phyloP scores from a whole-genome alignment of 169 alveolate species.

The Miamiensis avidus region DNA sequence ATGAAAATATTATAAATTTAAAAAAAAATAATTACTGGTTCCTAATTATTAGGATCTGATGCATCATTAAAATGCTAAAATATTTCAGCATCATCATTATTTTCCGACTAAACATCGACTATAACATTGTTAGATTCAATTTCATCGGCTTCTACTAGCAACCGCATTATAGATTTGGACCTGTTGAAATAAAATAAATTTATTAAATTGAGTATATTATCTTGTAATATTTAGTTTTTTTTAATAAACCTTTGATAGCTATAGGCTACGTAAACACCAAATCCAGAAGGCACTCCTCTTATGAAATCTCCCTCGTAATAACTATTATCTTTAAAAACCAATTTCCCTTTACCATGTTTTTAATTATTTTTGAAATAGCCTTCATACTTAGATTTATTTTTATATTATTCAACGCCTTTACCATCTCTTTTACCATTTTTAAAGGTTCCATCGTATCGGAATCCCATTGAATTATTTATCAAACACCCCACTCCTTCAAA shows the following conservation, averaged over 20 bases:
- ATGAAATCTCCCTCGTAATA: constrained; percentile 67
- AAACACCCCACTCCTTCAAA: constrained; percentile 24
- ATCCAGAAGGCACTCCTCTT: constrained; percentile 40
- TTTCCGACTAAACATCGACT: too few species aligned
- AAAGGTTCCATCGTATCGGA: constrained; percentile 22
- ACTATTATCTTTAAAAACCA: constrained; percentile 52
- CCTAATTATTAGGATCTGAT: not conserved
- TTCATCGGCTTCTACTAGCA: too few species aligned
- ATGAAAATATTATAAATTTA: too few species aligned
- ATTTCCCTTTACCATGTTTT: constrained; percentile 75
- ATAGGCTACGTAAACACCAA: constrained; percentile 24
- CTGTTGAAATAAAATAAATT: too few species aligned
- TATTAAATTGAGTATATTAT: too few species aligned
- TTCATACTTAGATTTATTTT: constrained; percentile 47
- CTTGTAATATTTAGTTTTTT: too few species aligned
- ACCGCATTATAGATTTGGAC: too few species aligned
- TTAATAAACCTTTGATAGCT: constrained; percentile 1
- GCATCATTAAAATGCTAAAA: not conserved
- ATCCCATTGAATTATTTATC: constrained; percentile 6
- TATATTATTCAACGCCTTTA: constrained; percentile 59
- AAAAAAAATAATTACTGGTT: not conserved
- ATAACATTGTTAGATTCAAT: not conserved
- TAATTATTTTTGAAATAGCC: constrained; percentile 68
- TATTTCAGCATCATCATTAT: not conserved
- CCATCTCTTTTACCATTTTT: constrained; percentile 52